A percentile compares a stretch with the other conserved stretches of the same genome.
Evolutionary conservation across 257 asterid species (phyloP).

Genomic region (Paraleonurus japonicus): DNA sequence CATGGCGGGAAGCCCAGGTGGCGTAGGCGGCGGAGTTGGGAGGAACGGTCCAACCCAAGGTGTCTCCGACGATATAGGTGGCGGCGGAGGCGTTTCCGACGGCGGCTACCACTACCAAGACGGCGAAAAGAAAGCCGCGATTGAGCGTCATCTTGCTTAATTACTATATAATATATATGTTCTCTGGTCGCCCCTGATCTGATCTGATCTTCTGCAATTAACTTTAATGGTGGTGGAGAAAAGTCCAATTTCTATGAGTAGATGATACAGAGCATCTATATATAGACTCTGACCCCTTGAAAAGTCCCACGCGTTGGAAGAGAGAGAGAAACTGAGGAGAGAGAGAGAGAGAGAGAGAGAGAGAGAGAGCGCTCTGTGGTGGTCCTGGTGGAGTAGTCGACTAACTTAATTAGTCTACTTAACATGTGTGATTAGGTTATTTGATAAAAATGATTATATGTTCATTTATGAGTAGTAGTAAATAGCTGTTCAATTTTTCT

Average conservation of each 20-base stretch:
- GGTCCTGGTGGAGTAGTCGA: slow-evolving; percentile 34
- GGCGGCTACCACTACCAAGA: slow-evolving; percentile 25
- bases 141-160: slow-evolving; percentile 28
- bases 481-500: too few relatives aligned
- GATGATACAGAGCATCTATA: slow-evolving; percentile 3
- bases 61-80: slow-evolving; percentile 53
- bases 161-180: neutral
- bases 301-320: slow-evolving; percentile 18
- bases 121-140: slow-evolving; percentile 11
- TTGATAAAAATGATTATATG: too few relatives aligned
- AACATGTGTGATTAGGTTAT: slow-evolving; percentile 1
- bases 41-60: slow-evolving; percentile 53
- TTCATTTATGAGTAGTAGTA: too few relatives aligned
- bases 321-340: neutral
- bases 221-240: neutral
- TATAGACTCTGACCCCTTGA: slow-evolving; percentile 10
- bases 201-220: too few relatives aligned
- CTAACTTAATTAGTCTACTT: neutral
- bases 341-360: neutral
- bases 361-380: too few relatives aligned
- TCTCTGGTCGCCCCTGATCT: slow-evolving; percentile 45
- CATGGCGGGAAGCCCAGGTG: slow-evolving; percentile 48
- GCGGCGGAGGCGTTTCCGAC: slow-evolving; percentile 43
- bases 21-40: slow-evolving; percentile 28
- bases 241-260: neutral